These are phyloP conservation scores for Fusarium coffeatum DNA, from an alignment of 2,329 filamentous ascomycete species.

Conservation along the genomic window DNA sequence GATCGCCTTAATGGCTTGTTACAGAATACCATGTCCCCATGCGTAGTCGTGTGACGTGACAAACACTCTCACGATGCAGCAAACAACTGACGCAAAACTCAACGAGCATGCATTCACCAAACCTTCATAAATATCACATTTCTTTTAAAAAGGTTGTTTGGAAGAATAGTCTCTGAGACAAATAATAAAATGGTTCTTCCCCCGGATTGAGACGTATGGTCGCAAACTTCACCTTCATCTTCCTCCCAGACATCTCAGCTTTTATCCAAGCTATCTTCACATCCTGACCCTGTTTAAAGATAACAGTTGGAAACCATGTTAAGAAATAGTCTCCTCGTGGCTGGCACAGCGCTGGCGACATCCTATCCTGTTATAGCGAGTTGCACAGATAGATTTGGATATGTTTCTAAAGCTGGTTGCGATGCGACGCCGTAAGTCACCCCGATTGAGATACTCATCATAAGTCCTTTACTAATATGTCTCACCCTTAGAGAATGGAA, in stretches of 20 bases:
- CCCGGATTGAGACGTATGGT: neutral
- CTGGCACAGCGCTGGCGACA: neutral
- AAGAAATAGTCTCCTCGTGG: neutral
- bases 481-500: neutral
- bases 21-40: neutral
- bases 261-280: neutral
- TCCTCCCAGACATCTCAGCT: neutral
- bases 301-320: conserved; percentile 4
- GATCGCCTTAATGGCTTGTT: neutral
- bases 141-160: neutral
- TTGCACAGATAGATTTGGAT: neutral
- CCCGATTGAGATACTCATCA: neutral
- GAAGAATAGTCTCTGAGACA: neutral
- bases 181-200: neutral
- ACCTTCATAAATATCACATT: neutral
- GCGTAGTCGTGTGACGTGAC: conserved; percentile 3
- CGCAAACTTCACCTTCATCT: neutral
- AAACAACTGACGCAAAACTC: conserved; percentile 13
- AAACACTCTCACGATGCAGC: conserved; percentile 1
- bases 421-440: neutral
- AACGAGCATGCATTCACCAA: neutral
- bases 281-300: neutral
- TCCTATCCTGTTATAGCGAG: fast-evolving
- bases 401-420: neutral
- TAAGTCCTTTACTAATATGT: neutral